Conservation (phyloP, 768 basidiomycete genomes). For the Lactarius evosmus region DNA sequence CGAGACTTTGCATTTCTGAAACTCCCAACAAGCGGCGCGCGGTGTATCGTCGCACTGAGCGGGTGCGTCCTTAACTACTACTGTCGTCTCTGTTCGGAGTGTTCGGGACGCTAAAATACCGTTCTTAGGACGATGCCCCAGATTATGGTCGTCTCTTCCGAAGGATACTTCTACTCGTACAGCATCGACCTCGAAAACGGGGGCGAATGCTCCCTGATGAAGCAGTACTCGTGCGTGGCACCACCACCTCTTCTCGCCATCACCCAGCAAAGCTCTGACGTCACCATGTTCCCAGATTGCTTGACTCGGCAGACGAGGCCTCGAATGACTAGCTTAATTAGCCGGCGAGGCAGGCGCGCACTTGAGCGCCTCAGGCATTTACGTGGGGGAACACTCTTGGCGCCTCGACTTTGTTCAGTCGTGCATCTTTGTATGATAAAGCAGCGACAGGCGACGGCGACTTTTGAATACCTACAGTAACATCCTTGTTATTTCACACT, state of each 20-base stretch:
- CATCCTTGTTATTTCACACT: constrained; percentile 11
- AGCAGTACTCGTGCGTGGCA: constrained; percentile 72
- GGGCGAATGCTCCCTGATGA: constrained; percentile 92
- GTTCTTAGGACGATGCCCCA: constrained; percentile 80
- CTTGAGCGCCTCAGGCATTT: not conserved
- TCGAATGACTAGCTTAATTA: constrained; percentile 17
- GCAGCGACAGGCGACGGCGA: not conserved
- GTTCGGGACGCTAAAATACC: not conserved
- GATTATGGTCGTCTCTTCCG: constrained; percentile 94
- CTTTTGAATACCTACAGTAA: constrained; percentile 14
- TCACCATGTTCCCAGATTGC: constrained; percentile 25
- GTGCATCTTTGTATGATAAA: constrained; percentile 18
- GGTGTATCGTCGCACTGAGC: constrained; percentile 86
- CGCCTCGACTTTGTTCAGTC: not conserved
- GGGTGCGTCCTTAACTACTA: constrained; percentile 53
- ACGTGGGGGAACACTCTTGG: not conserved
- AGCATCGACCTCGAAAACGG: constrained; percentile 94
- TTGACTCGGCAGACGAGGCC: constrained; percentile 32
- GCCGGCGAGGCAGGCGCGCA: not conserved
- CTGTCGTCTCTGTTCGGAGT: not conserved
- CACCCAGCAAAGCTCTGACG: not conserved
- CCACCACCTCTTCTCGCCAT: not conserved
- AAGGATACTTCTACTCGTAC: constrained; percentile 95
- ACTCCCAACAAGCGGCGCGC: constrained; percentile 70
- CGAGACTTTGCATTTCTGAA: constrained; percentile 91